Evolutionary conservation across 1,284 basidiomycete genomes (phyloP).

Genomic region (Ganoderma meredithae): DNA sequence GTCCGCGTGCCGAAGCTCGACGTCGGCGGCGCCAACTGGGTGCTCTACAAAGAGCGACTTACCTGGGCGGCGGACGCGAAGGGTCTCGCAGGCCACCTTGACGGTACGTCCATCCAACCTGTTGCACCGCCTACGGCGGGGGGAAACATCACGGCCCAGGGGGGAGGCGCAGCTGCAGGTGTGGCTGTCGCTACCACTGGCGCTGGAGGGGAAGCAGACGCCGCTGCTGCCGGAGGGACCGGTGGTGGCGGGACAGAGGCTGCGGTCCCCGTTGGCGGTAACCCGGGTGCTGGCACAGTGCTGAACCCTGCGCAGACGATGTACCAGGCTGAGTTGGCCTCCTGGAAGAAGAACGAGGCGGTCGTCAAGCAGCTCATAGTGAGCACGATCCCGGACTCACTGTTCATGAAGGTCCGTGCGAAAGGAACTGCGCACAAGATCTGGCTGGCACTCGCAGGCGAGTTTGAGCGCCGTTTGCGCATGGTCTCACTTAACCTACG

Average conservation of each 20-base stretch:
- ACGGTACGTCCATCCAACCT: no score
- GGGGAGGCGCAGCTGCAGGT: no score
- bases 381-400: slow-evolving; percentile 25
- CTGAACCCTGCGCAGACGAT: slow-evolving; percentile 1
- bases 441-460: slow-evolving; percentile 25
- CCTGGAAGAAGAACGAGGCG: slow-evolving; percentile 26
- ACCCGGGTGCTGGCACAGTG: background rate
- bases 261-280: slow-evolving; percentile 2
- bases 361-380: slow-evolving; percentile 26
- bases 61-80: no score
- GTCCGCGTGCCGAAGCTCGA: no score
- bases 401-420: slow-evolving; percentile 23
- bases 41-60: no score
- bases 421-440: slow-evolving; percentile 19
- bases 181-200: no score
- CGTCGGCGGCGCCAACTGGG: no score
- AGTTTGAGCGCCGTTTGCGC: slow-evolving; percentile 28
- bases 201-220: no score
- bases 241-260: background rate
- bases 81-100: no score
- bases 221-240: slow-evolving; percentile 2
- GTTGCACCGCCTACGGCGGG: no score
- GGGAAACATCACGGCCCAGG: no score
- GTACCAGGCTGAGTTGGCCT: slow-evolving; percentile 13
- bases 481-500: slow-evolving; percentile 34